phyloP scores from a whole-genome alignment of 83 land plant species.

The Picea engelmannii region DNA sequence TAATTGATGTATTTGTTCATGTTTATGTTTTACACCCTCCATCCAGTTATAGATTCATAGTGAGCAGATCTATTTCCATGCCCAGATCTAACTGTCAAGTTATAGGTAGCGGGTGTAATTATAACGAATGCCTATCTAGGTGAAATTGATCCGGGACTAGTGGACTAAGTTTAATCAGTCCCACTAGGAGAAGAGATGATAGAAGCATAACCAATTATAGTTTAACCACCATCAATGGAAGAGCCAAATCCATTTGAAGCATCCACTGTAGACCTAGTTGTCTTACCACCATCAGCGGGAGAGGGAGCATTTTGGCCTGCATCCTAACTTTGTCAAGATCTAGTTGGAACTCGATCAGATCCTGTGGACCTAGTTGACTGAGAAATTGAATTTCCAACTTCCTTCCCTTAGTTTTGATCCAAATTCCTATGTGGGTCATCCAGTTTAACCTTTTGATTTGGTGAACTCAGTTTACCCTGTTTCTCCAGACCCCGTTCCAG shows the following conservation, averaged over 20 bases:
- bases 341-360: background rate
- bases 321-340: background rate
- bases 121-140: too few relatives aligned
- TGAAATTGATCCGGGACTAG: background rate
- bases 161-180: background rate
- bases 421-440: background rate
- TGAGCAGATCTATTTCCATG: too few relatives aligned
- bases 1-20: too few relatives aligned
- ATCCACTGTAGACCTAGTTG: too few relatives aligned
- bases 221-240: background rate
- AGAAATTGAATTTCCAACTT: background rate
- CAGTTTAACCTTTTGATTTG: background rate
- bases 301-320: too few relatives aligned
- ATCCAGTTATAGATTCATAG: too few relatives aligned
- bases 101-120: too few relatives aligned
- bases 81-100: too few relatives aligned
- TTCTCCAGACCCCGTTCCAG: background rate
- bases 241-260: background rate
- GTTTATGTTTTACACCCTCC: too few relatives aligned
- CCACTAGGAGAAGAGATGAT: background rate
- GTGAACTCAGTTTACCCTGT: background rate
- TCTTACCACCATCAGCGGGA: background rate
- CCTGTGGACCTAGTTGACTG: background rate
- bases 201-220: slow-evolving; percentile 3
- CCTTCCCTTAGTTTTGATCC: background rate